Evolutionary conservation across 1,139 yeast genomes (phyloP).

Genomic region (Geotrichum macrosporum): DNA sequence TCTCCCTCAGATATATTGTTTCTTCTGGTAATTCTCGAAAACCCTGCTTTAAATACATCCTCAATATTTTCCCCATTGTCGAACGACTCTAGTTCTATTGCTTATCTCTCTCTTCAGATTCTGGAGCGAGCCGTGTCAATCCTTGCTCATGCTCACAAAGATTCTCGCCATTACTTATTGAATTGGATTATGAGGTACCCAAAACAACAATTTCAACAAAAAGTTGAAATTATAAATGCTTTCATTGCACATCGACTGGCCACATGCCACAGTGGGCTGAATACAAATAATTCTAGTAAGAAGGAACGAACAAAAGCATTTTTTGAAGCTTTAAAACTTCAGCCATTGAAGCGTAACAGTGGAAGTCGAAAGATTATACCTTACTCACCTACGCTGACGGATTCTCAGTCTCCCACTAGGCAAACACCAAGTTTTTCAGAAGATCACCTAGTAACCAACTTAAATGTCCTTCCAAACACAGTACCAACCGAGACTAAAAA

Average conservation of each 20-base stretch:
- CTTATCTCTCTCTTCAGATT: conserved; percentile 53
- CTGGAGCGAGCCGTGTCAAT: conserved; percentile 64
- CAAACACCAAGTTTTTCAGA: too few relatives aligned
- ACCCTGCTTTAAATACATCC: conserved; percentile 32
- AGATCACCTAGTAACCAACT: too few relatives aligned
- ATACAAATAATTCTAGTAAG: not conserved
- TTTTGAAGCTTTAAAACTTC: not conserved
- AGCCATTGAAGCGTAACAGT: not conserved
- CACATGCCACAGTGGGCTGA: conserved; percentile 21
- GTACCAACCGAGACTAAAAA: not conserved
- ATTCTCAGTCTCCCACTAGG: not conserved
- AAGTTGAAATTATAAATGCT: conserved; percentile 39
- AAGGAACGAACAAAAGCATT: not conserved
- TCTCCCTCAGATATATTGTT: conserved; percentile 31
- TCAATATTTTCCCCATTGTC: conserved; percentile 26
- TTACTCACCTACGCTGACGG: not conserved
- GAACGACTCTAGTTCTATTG: conserved; percentile 12
- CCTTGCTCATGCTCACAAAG: conserved; percentile 49
- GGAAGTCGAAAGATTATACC: not conserved
- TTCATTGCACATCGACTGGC: conserved; percentile 39
- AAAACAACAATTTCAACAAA: conserved; percentile 30
- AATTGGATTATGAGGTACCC: conserved; percentile 53
- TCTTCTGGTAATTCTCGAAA: conserved; percentile 35
- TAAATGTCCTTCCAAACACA: not conserved
- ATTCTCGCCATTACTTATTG: conserved; percentile 46